A percentile compares a stretch with the other conserved stretches of the same genome.
phyloP scores from a whole-genome alignment of 208 protist genomes.

The Wallacemonas rigidus region DNA sequence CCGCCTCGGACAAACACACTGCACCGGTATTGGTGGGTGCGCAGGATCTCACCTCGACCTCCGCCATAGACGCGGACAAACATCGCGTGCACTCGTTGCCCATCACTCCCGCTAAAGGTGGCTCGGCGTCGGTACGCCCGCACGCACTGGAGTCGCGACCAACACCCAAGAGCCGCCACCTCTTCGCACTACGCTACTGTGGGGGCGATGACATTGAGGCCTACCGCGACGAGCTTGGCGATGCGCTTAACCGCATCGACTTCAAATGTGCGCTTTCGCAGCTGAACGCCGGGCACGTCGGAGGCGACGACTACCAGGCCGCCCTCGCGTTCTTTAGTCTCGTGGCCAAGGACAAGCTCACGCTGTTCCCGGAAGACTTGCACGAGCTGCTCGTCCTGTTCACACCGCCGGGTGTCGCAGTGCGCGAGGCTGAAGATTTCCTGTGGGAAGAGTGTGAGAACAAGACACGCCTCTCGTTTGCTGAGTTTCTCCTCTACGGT shows the following conservation, averaged over 20 bases:
- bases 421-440: constrained; percentile 69
- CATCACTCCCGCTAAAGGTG: neutral
- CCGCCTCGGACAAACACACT: neutral
- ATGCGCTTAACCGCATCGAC: constrained; percentile 23
- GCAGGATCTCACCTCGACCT: no score
- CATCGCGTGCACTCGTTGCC: constrained; percentile 15
- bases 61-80: neutral
- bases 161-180: neutral
- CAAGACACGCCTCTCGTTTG: constrained; percentile 49
- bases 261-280: constrained; percentile 24
- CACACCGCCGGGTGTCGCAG: constrained; percentile 53
- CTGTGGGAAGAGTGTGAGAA: constrained; percentile 67
- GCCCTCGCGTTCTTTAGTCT: constrained; percentile 42
- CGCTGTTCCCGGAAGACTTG: constrained; percentile 50
- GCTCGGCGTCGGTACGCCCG: neutral
- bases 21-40: neutral
- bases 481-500: constrained; percentile 61
- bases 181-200: constrained; percentile 7
- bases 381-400: constrained; percentile 63
- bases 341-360: constrained; percentile 44
- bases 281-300: constrained; percentile 7
- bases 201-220: neutral
- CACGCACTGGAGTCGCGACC: neutral
- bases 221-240: constrained; percentile 20
- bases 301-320: constrained; percentile 15